These are phyloP conservation scores for Lachancea mirantina DNA, from an alignment of 805 yeast species.

Conservation along the genomic window DNA sequence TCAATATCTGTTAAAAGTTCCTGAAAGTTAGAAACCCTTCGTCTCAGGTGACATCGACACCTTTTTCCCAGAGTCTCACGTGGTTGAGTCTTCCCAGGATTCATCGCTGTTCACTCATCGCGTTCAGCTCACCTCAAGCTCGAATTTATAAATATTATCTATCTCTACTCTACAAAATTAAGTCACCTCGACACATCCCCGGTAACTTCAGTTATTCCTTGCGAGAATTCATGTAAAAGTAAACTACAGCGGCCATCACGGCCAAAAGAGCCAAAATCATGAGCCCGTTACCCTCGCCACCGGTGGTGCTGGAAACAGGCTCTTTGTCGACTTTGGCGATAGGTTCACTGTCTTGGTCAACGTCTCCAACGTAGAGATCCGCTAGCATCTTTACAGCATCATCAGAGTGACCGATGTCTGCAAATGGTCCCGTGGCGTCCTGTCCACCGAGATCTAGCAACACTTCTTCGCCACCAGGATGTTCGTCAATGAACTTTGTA, in stretches of 20 bases:
- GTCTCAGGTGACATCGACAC: too few relatives aligned
- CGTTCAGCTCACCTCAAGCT: too few relatives aligned
- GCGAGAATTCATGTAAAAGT: conserved; percentile 24
- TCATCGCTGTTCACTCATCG: too few relatives aligned
- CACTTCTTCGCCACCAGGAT: conserved; percentile 81
- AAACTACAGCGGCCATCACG: conserved; percentile 24
- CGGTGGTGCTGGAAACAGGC: conserved; percentile 43
- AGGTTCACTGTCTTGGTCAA: conserved; percentile 56
- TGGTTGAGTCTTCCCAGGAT: too few relatives aligned
- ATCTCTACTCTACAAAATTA: too few relatives aligned
- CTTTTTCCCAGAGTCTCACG: too few relatives aligned
- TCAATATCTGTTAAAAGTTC: too few relatives aligned
- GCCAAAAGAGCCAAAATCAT: conserved; percentile 77
- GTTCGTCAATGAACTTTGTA: conserved; percentile 47
- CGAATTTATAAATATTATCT: too few relatives aligned
- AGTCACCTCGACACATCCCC: too few relatives aligned
- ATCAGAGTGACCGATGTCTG: conserved; percentile 95
- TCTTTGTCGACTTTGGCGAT: conserved; percentile 22
- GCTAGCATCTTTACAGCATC: conserved; percentile 79
- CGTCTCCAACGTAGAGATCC: conserved; percentile 65
- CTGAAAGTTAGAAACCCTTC: too few relatives aligned
- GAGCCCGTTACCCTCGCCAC: conserved; percentile 61
- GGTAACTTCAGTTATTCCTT: too few relatives aligned
- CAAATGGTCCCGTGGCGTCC: conserved; percentile 77
- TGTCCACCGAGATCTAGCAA: conserved; percentile 71